phyloP scores from a whole-genome alignment of 2,329 filamentous ascomycete genomes.

The Alternaria arborescens region DNA sequence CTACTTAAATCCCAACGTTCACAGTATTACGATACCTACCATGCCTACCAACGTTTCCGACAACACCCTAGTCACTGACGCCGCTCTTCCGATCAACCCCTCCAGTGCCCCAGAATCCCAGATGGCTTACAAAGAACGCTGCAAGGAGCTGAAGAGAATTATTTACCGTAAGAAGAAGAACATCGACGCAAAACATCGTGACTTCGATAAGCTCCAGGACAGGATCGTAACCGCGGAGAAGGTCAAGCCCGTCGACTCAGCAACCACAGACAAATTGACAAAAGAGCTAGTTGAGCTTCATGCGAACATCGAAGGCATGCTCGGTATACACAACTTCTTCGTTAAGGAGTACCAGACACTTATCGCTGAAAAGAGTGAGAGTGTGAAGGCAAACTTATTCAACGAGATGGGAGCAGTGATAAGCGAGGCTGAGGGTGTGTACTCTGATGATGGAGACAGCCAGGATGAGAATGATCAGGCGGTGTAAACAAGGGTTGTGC shows the following conservation, averaged over 20 bases:
- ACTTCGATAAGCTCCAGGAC: background rate
- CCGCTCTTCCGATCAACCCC: background rate
- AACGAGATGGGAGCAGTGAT: background rate
- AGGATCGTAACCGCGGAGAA: background rate
- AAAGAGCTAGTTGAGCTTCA: no score
- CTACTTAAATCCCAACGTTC: background rate
- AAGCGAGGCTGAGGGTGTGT: background rate
- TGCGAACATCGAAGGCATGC: no score
- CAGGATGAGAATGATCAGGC: no score
- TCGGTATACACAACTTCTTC: no score
- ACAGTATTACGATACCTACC: background rate
- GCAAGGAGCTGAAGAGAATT: background rate
- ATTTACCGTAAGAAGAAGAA: background rate
- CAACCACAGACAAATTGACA: no score
- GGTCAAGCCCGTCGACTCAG: no score
- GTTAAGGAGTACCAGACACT: background rate
- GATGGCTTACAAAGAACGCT: background rate
- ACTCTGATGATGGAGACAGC: no score
- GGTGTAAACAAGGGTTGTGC: no score
- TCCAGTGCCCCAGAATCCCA: background rate
- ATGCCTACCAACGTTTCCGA: background rate
- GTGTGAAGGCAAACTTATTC: background rate
- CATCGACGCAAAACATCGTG: background rate
- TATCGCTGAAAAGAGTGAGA: background rate
- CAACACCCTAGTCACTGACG: background rate